Conservation (phyloP, 148 eudicot species). For the Diospyros kaki region DNA sequence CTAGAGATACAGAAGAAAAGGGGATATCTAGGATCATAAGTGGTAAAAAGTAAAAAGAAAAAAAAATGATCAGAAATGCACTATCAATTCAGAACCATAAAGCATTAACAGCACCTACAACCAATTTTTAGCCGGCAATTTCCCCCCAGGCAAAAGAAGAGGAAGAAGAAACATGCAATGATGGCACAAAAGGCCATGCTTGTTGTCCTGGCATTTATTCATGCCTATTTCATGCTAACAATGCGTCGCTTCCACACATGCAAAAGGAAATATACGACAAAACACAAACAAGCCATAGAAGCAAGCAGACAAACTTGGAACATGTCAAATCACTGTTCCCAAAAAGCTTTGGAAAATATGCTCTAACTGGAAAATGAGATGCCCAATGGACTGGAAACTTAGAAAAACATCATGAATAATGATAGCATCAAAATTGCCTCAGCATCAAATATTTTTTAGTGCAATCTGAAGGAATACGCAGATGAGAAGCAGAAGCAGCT, state of each 20-base stretch:
- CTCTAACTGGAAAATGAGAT: background rate
- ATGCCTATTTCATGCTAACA: background rate
- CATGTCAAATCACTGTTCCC: background rate
- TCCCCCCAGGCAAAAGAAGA: background rate
- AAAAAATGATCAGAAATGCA: background rate
- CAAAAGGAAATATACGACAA: background rate
- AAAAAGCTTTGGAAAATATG: background rate
- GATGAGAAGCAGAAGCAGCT: background rate
- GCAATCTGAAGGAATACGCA: background rate
- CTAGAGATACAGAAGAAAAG: background rate
- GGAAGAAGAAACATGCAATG: background rate
- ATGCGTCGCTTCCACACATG: background rate
- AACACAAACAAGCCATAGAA: background rate
- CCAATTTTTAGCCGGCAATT: background rate
- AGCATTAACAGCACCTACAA: background rate
- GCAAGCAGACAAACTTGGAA: background rate
- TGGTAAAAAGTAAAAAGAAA: background rate
- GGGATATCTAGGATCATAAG: background rate
- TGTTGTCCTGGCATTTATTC: conserved; percentile 1
- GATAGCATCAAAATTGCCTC: background rate
- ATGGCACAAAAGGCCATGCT: background rate
- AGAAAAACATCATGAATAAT: background rate
- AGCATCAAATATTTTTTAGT: background rate
- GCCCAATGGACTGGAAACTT: conserved; percentile 6
- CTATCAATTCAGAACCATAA: background rate